Conservation (phyloP, 1,139 yeast species). For the Geotrichum siamense region DNA sequence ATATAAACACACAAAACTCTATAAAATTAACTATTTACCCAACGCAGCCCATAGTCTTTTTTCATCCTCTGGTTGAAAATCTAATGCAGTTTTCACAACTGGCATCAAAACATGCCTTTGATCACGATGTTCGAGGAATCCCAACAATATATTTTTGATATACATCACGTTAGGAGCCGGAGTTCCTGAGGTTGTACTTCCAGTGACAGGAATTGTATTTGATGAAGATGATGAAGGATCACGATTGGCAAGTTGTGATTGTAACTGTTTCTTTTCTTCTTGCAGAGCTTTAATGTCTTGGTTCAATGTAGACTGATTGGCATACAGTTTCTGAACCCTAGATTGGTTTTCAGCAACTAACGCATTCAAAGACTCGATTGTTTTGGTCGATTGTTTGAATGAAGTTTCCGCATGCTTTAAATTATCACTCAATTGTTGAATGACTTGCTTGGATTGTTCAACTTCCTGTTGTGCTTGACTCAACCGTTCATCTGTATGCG, state of each 20-base stretch:
- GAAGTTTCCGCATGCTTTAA: constrained; percentile 28
- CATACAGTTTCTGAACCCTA: constrained; percentile 13
- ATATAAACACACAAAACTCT: too few relatives aligned
- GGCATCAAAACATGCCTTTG: constrained; percentile 80
- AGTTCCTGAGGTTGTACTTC: constrained; percentile 6
- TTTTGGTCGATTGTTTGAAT: constrained; percentile 12
- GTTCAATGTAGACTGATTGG: constrained; percentile 15
- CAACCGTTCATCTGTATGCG: constrained; percentile 27
- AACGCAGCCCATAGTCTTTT: constrained; percentile 58
- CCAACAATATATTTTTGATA: constrained; percentile 77
- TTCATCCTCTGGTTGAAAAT: constrained; percentile 64
- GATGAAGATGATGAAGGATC: neutral
- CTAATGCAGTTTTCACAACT: constrained; percentile 68
- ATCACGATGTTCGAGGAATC: constrained; percentile 87
- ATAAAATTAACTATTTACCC: constrained; percentile 13
- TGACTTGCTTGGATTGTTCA: constrained; percentile 24
- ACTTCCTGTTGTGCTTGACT: constrained; percentile 28
- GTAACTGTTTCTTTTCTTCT: constrained; percentile 11
- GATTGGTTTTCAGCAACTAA: constrained; percentile 17
- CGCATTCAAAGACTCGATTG: constrained; percentile 11
- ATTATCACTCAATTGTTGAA: constrained; percentile 24
- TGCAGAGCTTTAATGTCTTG: constrained; percentile 15
- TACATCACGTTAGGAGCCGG: constrained; percentile 52
- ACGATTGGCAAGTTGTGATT: constrained; percentile 8
- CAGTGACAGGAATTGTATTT: neutral